A percentile compares a stretch with the other conserved stretches of the same genome.
phyloP scores from a whole-genome alignment of 352 stramenopile genomes.

The Aphanomyces invadans region DNA sequence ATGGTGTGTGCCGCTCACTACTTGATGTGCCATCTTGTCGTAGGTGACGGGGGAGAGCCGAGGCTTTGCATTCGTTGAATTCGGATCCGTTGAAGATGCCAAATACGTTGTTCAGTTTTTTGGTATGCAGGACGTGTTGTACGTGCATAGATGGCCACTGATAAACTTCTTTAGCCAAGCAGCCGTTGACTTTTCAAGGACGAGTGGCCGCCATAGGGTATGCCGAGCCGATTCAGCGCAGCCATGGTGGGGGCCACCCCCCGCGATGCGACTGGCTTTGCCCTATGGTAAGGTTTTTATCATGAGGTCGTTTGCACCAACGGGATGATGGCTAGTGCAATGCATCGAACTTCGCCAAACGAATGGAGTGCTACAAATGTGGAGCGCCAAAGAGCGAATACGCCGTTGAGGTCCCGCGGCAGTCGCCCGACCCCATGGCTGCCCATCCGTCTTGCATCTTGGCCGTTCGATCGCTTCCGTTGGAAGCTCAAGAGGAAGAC shows the following conservation, averaged over 20 bases:
- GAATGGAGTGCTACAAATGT: constrained; percentile 67
- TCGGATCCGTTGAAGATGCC: constrained; percentile 47
- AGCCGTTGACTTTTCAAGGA: constrained; percentile 46
- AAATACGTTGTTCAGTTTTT: constrained; percentile 48
- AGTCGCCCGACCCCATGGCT: constrained; percentile 9
- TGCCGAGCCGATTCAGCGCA: constrained; percentile 33
- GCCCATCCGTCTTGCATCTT: constrained; percentile 47
- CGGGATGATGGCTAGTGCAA: constrained; percentile 49
- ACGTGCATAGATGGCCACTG: no score
- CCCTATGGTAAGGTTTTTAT: constrained; percentile 45
- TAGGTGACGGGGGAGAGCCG: constrained; percentile 52
- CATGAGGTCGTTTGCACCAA: no score
- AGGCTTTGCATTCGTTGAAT: constrained; percentile 77
- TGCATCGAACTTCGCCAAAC: constrained; percentile 60
- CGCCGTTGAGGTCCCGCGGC: constrained; percentile 33
- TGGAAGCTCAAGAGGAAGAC: constrained; percentile 65
- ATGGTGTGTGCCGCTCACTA: not conserved
- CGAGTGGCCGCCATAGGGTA: constrained; percentile 41
- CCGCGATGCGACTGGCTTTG: constrained; percentile 64
- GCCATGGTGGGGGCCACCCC: constrained; percentile 22
- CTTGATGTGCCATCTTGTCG: not conserved
- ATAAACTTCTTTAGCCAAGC: constrained; percentile 33
- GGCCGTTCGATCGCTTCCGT: constrained; percentile 58
- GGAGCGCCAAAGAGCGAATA: constrained; percentile 33
- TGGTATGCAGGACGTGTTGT: constrained; percentile 35